Conservation (phyloP, 1,284 basidiomycete species). For the Sparassis latifolia region DNA sequence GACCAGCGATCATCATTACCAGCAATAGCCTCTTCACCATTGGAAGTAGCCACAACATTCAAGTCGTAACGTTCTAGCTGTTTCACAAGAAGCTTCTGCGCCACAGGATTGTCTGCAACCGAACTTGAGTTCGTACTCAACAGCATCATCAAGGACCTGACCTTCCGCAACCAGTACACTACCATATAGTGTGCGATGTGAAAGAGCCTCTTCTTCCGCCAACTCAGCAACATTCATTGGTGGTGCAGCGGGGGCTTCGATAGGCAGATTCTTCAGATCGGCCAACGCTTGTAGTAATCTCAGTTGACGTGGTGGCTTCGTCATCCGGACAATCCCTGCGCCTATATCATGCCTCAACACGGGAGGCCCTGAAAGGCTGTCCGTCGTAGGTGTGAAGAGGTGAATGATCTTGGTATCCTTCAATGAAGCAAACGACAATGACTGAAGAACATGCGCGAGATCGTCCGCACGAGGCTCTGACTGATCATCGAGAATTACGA, state of each 20-base stretch:
- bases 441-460: conserved; percentile 40
- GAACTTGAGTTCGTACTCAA: conserved; percentile 1
- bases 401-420: conserved; percentile 58
- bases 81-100: conserved; percentile 57
- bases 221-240: conserved; percentile 34
- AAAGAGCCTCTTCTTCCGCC: conserved; percentile 37
- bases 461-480: conserved; percentile 50
- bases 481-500: conserved; percentile 61
- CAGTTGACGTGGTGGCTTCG: conserved; percentile 57
- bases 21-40: conserved; percentile 59
- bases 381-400: conserved; percentile 61
- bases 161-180: conserved; percentile 69
- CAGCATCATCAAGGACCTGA: conserved; percentile 15
- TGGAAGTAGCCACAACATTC: conserved; percentile 52
- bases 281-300: conserved; percentile 58
- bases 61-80: conserved; percentile 57
- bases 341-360: conserved; percentile 38
- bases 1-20: conserved; percentile 28
- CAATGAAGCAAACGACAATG: conserved; percentile 32
- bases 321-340: conserved; percentile 58
- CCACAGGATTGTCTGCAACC: conserved; percentile 55
- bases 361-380: conserved; percentile 41
- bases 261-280: conserved; percentile 47
- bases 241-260: conserved; percentile 29
- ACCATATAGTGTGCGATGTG: conserved; percentile 51